Evolutionary conservation across 495 filamentous ascomycete species (phyloP), one percentile per base, ranked within the genome.

Genomic region (Eremomyces bilateralis): DNA sequence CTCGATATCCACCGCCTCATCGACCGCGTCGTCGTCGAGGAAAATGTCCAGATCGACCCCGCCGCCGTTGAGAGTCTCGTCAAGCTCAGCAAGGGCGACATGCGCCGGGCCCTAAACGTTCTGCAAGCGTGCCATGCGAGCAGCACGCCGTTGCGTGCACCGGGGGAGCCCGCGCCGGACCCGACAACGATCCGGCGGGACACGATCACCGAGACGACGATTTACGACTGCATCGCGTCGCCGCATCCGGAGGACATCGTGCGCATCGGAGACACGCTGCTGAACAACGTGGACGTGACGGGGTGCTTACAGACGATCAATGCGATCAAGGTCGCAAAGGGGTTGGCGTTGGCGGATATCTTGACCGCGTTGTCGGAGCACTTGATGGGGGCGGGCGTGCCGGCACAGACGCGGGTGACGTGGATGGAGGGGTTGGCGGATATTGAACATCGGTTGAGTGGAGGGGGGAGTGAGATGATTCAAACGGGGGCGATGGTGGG

Each of bases 221-320:
- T 99, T 49, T 95, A 91, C 61, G 80, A 90, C 55, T 99, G 88
- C 53, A 88, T 99, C 50, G 90, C 90, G 20, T 82, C 88, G 0
- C 88, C 88, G 5, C 85, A 88, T 47, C 90, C 88, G 0, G 65
- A 69, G 1, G 88, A 93, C 48, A 92, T 95, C 44, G 61, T 69
- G 44, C 64, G 76, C 42, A 97, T 97, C 41, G 62, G 78, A 34
- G 61, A 70, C 40, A 92, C 82, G 2, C 66, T 97, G 19, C 67
- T 95, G 3, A 69, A 61, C 13, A 91, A 73, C 2, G 67, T 71
- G 31, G 83, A 95, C 46, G 74, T 95, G 13, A 91, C 75, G 0
- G 75, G 76, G 2, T 91, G 83, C 44, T 61, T 97, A 27, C 68
- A 70, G 16, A 85, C 81, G 0, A 69, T 97, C 45, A 83, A 90